These are phyloP conservation scores for Diplocarpon rosae DNA, from an alignment of 2,329 filamentous ascomycete genomes.

Conservation along the genomic window DNA sequence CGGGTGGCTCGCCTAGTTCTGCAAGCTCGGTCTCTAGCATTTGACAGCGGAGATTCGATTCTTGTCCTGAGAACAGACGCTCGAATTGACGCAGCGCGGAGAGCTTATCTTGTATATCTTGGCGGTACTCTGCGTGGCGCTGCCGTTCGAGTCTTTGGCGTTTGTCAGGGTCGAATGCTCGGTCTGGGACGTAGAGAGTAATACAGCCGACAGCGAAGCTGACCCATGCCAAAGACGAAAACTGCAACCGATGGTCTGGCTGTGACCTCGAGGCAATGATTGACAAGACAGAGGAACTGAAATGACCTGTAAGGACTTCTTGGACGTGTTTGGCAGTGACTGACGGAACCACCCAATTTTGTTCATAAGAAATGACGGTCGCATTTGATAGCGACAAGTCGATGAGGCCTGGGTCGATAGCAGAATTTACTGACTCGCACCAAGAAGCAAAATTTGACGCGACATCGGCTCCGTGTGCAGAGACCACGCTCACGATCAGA, in stretches of 20 bases:
- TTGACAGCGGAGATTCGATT: constrained; percentile 54
- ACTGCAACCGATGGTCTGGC: constrained; percentile 21
- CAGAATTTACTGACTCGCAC: not conserved
- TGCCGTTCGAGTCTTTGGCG: constrained; percentile 53
- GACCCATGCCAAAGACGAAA: constrained; percentile 57
- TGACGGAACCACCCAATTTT: not conserved
- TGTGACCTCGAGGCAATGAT: constrained; percentile 24
- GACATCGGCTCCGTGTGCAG: constrained; percentile 15
- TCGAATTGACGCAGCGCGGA: constrained; percentile 56
- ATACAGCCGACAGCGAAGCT: constrained; percentile 65
- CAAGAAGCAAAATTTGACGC: not conserved
- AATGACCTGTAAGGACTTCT: constrained; percentile 27
- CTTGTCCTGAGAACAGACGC: constrained; percentile 52
- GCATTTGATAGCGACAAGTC: not conserved
- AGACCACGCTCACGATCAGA: constrained; percentile 17
- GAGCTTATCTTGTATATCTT: constrained; percentile 44
- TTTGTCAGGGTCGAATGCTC: constrained; percentile 71
- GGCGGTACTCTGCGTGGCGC: constrained; percentile 44
- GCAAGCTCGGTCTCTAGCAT: constrained; percentile 50
- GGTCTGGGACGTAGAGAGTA: constrained; percentile 74
- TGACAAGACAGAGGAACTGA: constrained; percentile 26
- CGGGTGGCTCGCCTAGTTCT: constrained; percentile 54
- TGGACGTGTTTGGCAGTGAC: constrained; percentile 6
- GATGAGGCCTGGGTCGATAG: not conserved
- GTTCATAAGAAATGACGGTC: not conserved